Evolutionary conservation across 331 rosid species (phyloP), one percentile per base, ranked within the genome.

Genomic region (Quercus tomentella): DNA sequence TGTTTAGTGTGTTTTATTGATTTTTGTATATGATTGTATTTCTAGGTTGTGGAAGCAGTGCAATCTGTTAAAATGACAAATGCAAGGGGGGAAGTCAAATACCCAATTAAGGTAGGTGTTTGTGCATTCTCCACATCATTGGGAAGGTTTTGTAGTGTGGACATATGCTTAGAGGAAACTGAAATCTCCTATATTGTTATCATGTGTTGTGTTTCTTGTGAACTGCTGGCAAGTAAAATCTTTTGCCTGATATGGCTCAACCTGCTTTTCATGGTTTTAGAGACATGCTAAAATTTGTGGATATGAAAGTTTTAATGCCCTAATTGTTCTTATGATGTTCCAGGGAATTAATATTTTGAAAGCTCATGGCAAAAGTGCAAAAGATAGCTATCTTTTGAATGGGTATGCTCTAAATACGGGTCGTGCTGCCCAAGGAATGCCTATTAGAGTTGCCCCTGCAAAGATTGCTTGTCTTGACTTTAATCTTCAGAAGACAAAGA

Each of bases 401-500:
- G 99, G 99, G 18, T 96, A 90, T 89, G 99, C 98, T 63, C 80
- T 96, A 85, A 89, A 96, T 79, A 89, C 91, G 49, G 97, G 97
- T 5, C 99, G 98, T 74, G 98, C 99, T 82, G 94, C 99, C 28
- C 99, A 96, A 89, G 99, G 99, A 80, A 96, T 96, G 99, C 97
- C 99, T 57, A 70, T 87, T 45, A 93, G 90, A 86, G 99, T 93
- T 79, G 63, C 97, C 86, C 97, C 98, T 82, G 99, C 98, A 22
- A 90, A 79, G 80, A 92, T 96, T 79, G 99, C 98, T 12, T 96
- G 99, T 76, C 96, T 96, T 67, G 98, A 96, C 85, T 92, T 96
- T 82, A 96, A 96, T 90, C 98, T 96, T 84, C 99, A 96, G 84
- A 96, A 93, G 85, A 93, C 99, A 82, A 96, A 96, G 89, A 93